Base-by-base conservation (phyloP, 2,329 filamentous ascomycete species). In the Fusarium pseudograminearum region DNA sequence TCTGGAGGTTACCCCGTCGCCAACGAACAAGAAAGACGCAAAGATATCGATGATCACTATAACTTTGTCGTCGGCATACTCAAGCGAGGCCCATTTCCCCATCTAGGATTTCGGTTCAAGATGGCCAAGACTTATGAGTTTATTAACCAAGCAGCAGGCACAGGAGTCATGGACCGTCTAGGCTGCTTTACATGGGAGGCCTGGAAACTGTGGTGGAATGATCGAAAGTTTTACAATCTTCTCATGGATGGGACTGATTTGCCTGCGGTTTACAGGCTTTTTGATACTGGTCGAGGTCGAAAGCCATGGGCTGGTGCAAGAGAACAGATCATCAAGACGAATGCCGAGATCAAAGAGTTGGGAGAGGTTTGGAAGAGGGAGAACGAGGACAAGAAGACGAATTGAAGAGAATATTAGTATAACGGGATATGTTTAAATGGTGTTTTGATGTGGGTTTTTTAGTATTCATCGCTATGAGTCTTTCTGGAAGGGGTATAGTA, bases 181-280 rank as follows among this genome's bases (percentile, higher is more conserved):
- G 76, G 66, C 3, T 79, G 78, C 15, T 83, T 79, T 71, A 78
- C 77, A 5, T 77, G 73, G 74, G 74, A 77, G 22, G 80, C 78
- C 5, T 84, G 83, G 83, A 76, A 76, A 65, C 78, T 84, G 33
- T 83, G 82, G 82, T 79, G 78, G 73, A 74, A 65, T 14, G 79
- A 84, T 55, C 76, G 76, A 34, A 76, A 76, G 60, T 76, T 84
- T 28, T 83, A 82, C 56, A 77, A 76, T 12, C 57, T 82, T 54
- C 71, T 83, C 56, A 80, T 81, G 73, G 73, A 77, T n/a, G 82
- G 81, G 0, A 67, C 64, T 4, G 78, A 82, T 69, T 75, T 76
- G 20, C 78, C 81, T 11, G 80, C 80, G 34, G 76, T 78, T 10
- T 82, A 80, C 57, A 78, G 82, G 2, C 72, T 82, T 10, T 83